Evolutionary conservation across 257 asterid genomes (phyloP), one percentile per base, ranked within the genome.

Genomic region (Plectranthus barbatus): DNA sequence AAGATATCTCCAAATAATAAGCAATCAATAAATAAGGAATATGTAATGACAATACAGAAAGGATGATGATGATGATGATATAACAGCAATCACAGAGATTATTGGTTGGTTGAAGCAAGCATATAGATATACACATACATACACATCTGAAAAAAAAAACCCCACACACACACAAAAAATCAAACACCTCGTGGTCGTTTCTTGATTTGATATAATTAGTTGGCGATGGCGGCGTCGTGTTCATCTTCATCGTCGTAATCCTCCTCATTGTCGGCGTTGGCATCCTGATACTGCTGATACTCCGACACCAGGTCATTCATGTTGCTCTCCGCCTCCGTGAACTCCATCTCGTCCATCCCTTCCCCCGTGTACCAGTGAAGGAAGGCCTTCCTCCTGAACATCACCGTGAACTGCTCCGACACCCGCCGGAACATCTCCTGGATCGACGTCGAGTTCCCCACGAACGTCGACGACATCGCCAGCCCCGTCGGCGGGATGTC

Each of bases 251-350:
- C 82, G 12, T 77, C 76, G 23, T 13, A 73, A 12, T 82, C 88
- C 12, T 76, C 76, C 18, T 82, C 85, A 47, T 72, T 76, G 55
- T 74, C 79, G 13, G 89, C 93, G 55, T 71, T 76, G 0, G 94
- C 90, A 62, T 86, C 94, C 53, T 86, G 94, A 47, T 86, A 86
- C 75, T 86, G 90, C 79, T 86, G 94, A 76, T 86, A 86, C 76
- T 86, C 90, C 0, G 88, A 79, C 33, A 85, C 94, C 76, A 85
- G 50, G 77, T 85, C 94, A 86, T n/a, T n/a, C n/a, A n/a, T n/a
- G n/a, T n/a, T n/a, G n/a, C n/a, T n/a, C n/a, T n/a, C n/a, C n/a
- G n/a, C n/a, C n/a, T n/a, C n/a, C n/a, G n/a, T n/a, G n/a, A n/a
- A n/a, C n/a, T n/a, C n/a, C n/a, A n/a, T n/a, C n/a, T n/a, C n/a